Conservation (phyloP, 176 grass and related monocot genomes). For the Avena insularis region DNA sequence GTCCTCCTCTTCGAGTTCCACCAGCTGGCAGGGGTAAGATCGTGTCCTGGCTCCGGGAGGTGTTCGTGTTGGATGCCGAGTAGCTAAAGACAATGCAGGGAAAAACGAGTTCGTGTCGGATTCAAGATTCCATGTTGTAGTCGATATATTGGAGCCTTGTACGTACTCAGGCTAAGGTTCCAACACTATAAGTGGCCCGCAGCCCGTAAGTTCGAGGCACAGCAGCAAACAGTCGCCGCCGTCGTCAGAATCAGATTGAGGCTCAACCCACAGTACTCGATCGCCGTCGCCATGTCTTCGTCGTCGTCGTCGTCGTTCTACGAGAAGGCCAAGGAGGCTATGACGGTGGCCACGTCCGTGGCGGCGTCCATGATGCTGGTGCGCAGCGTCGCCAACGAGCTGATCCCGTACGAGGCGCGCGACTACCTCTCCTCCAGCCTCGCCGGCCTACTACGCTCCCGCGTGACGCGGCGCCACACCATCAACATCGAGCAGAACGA, state of each 20-base stretch:
- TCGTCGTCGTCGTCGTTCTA: background rate
- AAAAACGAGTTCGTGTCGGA: background rate
- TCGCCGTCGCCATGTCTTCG: background rate
- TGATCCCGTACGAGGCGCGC: background rate
- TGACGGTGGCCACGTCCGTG: constrained; percentile 7
- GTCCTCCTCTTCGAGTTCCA: too few species aligned
- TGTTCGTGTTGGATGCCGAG: too few species aligned
- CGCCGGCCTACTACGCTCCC: background rate
- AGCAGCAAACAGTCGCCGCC: background rate
- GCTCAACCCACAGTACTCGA: background rate
- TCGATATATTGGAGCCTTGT: background rate
- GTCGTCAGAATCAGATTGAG: background rate
- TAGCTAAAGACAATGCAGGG: too few species aligned
- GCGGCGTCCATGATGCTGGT: background rate
- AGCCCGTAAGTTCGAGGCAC: background rate
- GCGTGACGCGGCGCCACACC: background rate
- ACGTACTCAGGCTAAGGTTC: background rate
- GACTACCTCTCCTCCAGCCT: background rate
- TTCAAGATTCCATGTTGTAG: background rate
- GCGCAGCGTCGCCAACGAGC: background rate
- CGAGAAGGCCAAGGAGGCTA: constrained; percentile 6
- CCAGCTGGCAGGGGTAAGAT: too few species aligned
- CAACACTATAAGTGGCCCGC: background rate
- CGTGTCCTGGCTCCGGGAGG: too few species aligned
- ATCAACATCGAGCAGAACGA: background rate